Evolutionary conservation across 352 stramenopile species (phyloP), one percentile per base, ranked within the genome.

Genomic region (Paralagenidium karlingii): DNA sequence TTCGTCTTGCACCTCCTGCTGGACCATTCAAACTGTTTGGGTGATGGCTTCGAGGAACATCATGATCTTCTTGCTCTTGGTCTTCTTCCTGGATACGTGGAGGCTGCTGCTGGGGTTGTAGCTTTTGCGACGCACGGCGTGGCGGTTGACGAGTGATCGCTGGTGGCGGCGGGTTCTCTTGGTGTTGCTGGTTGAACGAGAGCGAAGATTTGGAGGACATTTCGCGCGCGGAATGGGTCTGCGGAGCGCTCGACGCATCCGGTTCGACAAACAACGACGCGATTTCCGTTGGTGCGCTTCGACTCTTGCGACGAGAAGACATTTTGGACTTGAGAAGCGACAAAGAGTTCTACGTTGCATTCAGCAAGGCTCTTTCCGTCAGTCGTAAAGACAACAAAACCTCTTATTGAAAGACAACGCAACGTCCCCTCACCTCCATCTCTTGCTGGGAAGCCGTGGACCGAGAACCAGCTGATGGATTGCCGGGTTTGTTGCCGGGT

Each of bases 251-350:
- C 0, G 53, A 60, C 6, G 44, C 39, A 19, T 58, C 66, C 36
- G 73, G 62, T 24, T 84, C 74, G 8, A 79, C 51, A 31, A 83
- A 83, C 16, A 84, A 51, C 3, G 70, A 83, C 10, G 68, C 58
- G 13, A 74, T 59, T 25, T 86, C 81, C 8, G 68, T 85, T 2
- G 70, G 75, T 3, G 75, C 70, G 22, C 61, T 84, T n/a, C 71
- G 66, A 0, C 66, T 58, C 47, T 84, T 85, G 24, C 65, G 58
- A 18, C 65, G 62, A n/a, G n/a, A n/a, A 34, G 68, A 82, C 68
- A 88, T 82, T 36, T 86, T 88, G 5, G 71, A 84, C 39, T 88
- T 88, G 28, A 88, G 60, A 4, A 88, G 55, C 40, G 65, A 63
- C 24, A 88, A 45, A 5, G 74, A 85, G 50, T 61, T 85, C 64